Evolutionary conservation across 805 yeast species (phyloP), one percentile per base, ranked within the genome.

Genomic region (Priceomyces melissophilus): DNA sequence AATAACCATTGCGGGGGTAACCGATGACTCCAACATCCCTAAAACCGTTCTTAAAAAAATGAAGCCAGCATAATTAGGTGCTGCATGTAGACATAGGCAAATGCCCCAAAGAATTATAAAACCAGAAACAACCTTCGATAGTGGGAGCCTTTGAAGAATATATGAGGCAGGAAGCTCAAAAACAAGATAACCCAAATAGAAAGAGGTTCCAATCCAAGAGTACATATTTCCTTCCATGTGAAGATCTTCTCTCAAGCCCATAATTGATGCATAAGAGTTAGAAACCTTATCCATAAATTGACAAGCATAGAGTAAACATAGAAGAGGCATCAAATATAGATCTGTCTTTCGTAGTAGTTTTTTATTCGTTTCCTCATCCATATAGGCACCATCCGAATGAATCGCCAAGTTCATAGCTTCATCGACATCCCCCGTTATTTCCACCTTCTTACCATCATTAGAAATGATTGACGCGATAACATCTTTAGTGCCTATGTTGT

Each of bases 91-190:
- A 30, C 76, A 65, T 30, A 80, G 58, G 10, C 79, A 56, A 57
- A 51, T 41, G 14, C 88, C 89, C 90, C 90, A 84, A 0, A 75
- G 32, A 10, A 79, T 51, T 30, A 82, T 71, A 44, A 73, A 71
- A 1, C 58, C 45, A 11, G 77, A 64, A 3, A 75, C 65, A 3
- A 78, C 60, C 47, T 76, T 79, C 3, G 80, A 71, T 46, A 83
- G 66, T 3, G 82, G 84, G 40, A 79, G 73, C 39, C 65, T 67
- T 56, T 84, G 89, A 17, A 80, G 53, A 1, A 71, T 38, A 37
- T 63, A 52, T 10, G 67, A 57, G 2, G 75, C 69, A 3, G 80
- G 76, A 41, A 74, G 59, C 49, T 78, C 82, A 52, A 78, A 81
- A 9, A 64, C 65, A 35, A 84, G 56, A 53, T 82, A 84, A 2